Percentiles rank a stretch among this genome's conserved stretches.
Evolutionary conservation across 805 yeast species (phyloP).

Genomic region (Candida xiaguanensis): DNA sequence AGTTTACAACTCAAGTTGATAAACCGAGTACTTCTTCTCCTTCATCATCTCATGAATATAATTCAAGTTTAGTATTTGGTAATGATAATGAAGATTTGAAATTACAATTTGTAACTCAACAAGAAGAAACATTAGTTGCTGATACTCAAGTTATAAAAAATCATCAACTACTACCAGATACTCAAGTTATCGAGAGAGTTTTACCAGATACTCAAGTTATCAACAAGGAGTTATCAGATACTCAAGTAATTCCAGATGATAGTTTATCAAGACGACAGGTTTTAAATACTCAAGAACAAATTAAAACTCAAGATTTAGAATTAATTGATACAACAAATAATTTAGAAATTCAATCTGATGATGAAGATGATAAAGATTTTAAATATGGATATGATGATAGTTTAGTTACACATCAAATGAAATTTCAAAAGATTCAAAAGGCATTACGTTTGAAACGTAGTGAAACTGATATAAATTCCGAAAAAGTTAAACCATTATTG

Average conservation of each 20-base stretch:
- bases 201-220: slow-evolving; percentile 6
- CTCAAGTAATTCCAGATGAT: slow-evolving; percentile 5
- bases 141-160: slow-evolving; percentile 1
- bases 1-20: slow-evolving; percentile 2
- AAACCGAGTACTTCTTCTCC: background rate
- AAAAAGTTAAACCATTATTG: background rate
- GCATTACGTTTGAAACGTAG: slow-evolving; percentile 7
- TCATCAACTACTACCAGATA: background rate
- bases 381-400: slow-evolving; percentile 21
- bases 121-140: slow-evolving; percentile 1
- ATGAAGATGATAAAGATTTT: slow-evolving; percentile 13
- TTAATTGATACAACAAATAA: background rate
- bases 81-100: slow-evolving; percentile 11
- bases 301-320: background rate
- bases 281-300: slow-evolving; percentile 21
- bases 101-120: background rate
- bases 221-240: background rate
- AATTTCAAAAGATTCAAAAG: slow-evolving; percentile 7
- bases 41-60: slow-evolving; percentile 6
- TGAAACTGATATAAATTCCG: background rate
- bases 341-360: slow-evolving; percentile 13
- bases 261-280: slow-evolving; percentile 29
- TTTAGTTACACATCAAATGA: slow-evolving; percentile 20
- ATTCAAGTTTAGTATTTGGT: slow-evolving; percentile 32
- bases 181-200: slow-evolving; percentile 1